Conservation (phyloP, 441 rosid genomes). For the Lepidium campestre region DNA sequence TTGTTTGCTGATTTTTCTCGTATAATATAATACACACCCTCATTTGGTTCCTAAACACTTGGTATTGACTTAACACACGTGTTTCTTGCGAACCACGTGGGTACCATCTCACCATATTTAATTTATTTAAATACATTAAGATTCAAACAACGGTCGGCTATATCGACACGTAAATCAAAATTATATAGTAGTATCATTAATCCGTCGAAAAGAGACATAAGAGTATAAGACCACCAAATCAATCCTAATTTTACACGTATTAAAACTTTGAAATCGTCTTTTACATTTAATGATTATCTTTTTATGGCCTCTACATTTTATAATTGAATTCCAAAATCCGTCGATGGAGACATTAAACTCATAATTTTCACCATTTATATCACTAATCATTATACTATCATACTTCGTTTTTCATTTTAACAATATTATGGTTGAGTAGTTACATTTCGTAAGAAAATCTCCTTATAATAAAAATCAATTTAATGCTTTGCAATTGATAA, state of each 20-base stretch:
- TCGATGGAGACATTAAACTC: not conserved
- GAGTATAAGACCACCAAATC: not conserved
- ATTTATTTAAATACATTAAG: not conserved
- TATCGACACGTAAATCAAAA: constrained; percentile 8
- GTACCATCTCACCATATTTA: not conserved
- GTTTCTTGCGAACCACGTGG: constrained; percentile 15
- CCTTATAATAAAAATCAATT: not conserved
- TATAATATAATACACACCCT: not conserved
- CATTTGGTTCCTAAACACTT: not conserved
- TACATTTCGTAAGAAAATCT: not conserved
- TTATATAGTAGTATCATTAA: not conserved
- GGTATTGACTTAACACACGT: constrained; percentile 4
- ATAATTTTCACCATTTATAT: not conserved
- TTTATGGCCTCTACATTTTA: not conserved
- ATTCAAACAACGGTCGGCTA: not conserved
- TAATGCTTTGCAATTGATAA: not conserved
- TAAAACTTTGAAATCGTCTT: not conserved
- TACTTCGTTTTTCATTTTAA: not conserved
- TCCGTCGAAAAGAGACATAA: not conserved
- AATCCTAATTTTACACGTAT: not conserved
- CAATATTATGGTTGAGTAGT: not conserved
- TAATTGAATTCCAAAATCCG: not conserved
- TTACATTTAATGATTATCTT: not conserved
- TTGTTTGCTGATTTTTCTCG: too few relatives aligned
- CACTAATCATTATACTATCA: constrained; percentile 1